Conservation (phyloP, 2,329 filamentous ascomycete species). For the Neoscytalidium dimidiatum region DNA sequence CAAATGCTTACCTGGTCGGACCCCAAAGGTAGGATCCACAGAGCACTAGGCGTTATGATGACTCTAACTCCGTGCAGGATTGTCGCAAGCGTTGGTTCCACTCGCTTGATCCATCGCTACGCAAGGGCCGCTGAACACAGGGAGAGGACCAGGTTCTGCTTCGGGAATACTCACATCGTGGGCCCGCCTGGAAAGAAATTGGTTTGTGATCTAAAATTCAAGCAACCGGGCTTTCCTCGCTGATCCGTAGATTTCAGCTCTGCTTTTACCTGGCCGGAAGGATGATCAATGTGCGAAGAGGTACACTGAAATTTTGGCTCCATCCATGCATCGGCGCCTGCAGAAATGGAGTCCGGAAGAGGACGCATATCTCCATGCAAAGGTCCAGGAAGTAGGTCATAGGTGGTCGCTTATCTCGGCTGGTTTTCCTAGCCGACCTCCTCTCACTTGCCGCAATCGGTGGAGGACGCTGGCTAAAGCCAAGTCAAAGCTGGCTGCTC, state of each 20-base stretch:
- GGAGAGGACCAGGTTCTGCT: neutral
- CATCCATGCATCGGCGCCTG: neutral
- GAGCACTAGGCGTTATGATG: too few relatives aligned
- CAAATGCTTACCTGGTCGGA: neutral
- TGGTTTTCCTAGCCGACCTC: neutral
- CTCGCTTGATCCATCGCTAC: neutral
- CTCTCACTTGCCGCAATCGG: neutral
- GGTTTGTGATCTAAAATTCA: neutral
- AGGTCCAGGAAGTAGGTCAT: neutral
- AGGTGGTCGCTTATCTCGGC: neutral
- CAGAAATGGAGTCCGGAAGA: neutral
- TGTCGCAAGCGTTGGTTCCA: slow-evolving; percentile 4
- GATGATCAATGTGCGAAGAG: neutral
- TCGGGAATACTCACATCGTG: neutral
- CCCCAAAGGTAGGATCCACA: neutral
- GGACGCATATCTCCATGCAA: neutral
- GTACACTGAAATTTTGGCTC: neutral
- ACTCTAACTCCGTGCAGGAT: neutral
- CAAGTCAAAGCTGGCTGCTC: neutral
- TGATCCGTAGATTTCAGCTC: neutral
- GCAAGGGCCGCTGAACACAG: neutral
- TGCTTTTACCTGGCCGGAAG: neutral
- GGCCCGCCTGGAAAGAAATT: neutral
- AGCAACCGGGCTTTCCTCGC: neutral
- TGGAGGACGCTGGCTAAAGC: neutral